These are phyloP conservation scores for Podospora bellae-mahoneyi DNA, from an alignment of 495 filamentous ascomycete genomes.

Conservation along the genomic window DNA sequence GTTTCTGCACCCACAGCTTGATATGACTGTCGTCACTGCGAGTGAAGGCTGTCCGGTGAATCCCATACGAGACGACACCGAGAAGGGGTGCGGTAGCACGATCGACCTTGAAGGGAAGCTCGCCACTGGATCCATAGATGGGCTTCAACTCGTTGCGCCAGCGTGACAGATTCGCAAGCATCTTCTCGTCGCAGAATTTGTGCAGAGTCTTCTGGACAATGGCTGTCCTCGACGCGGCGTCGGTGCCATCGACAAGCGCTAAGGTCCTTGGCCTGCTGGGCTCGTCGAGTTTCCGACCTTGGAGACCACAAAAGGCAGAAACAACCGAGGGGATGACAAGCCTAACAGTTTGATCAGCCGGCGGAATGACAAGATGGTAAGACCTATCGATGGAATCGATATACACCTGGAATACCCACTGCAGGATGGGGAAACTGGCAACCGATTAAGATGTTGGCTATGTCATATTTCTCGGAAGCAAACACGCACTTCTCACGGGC, in stretches of 20 bases:
- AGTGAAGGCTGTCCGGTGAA: not conserved
- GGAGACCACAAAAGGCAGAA: not conserved
- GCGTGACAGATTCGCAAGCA: not conserved
- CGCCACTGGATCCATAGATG: not conserved
- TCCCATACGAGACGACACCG: not conserved
- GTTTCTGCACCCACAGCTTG: not conserved
- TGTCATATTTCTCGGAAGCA: not conserved
- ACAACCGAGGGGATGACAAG: not conserved
- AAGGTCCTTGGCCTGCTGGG: not conserved
- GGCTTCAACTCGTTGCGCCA: slow-evolving; percentile 2
- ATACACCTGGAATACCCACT: not conserved
- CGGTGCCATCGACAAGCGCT: not conserved
- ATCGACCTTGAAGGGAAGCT: not conserved
- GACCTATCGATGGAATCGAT: not conserved
- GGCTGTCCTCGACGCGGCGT: not conserved
- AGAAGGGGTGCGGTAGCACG: not conserved
- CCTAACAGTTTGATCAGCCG: not conserved
- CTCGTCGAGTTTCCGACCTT: not conserved
- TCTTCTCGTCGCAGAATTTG: not conserved
- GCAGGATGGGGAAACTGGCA: not conserved
- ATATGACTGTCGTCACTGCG: not conserved
- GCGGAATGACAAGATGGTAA: not conserved
- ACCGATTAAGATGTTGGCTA: not conserved
- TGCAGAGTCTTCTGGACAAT: not conserved
- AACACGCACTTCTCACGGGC: not conserved